Evolutionary conservation across 176 grass and related monocot genomes (phyloP).

Genomic region (Pontederia paniculata): DNA sequence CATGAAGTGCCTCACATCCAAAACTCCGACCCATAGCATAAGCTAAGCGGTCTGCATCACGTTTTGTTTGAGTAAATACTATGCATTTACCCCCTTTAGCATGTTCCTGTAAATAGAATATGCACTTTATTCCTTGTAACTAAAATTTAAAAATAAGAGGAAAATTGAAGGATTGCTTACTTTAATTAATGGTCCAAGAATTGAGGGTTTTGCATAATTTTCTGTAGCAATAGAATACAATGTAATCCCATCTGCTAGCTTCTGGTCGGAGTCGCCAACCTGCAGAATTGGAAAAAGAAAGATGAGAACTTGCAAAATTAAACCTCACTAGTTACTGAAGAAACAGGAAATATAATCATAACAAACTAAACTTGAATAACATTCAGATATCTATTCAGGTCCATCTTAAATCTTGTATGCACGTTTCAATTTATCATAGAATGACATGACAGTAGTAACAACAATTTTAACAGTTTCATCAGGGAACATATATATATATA

Average conservation of each 20-base stretch:
- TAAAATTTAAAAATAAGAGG: neutral
- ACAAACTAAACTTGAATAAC: too few species aligned
- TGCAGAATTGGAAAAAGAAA: conserved; percentile 26
- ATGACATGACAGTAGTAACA: too few species aligned
- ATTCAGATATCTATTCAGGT: too few species aligned
- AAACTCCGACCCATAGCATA: conserved; percentile 80
- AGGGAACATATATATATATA: too few species aligned
- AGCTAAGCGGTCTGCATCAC: conserved; percentile 74
- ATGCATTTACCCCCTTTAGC: conserved; percentile 95
- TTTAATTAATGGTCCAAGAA: conserved; percentile 36
- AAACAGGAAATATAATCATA: too few species aligned
- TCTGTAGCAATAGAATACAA: conserved; percentile 74
- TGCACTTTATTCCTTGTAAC: too few species aligned
- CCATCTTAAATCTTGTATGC: too few species aligned
- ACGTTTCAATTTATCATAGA: too few species aligned
- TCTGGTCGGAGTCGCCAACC: conserved; percentile 84
- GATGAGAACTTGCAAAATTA: neutral
- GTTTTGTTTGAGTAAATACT: conserved; percentile 94
- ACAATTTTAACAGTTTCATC: too few species aligned
- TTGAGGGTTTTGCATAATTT: conserved; percentile 48
- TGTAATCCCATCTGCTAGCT: conserved; percentile 77
- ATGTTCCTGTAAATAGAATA: conserved; percentile 47
- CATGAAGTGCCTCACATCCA: conserved; percentile 70
- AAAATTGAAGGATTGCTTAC: conserved; percentile 25
- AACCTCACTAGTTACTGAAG: too few species aligned